Conservation (phyloP, 805 yeast genomes). For the Myxozyma vanderwaltii region DNA sequence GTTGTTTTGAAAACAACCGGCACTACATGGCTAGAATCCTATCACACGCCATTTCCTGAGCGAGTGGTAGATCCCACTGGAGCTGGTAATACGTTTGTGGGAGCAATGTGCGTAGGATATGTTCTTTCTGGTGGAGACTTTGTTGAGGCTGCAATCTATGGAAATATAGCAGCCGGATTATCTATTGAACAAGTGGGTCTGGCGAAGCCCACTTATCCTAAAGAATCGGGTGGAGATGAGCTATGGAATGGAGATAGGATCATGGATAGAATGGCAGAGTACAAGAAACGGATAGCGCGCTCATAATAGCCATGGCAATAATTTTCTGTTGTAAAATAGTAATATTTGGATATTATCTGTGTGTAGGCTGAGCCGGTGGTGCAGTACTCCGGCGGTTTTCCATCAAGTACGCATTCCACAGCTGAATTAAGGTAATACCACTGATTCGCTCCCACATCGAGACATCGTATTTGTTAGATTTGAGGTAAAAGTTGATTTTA, state of each 20-base stretch:
- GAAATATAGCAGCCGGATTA: slow-evolving; percentile 76
- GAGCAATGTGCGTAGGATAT: slow-evolving; percentile 71
- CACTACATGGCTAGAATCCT: slow-evolving; percentile 66
- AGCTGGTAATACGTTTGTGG: slow-evolving; percentile 88
- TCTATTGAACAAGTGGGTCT: slow-evolving; percentile 81
- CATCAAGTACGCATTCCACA: slow-evolving; percentile 2
- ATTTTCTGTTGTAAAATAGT: too few species aligned
- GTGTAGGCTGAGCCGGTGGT: slow-evolving; percentile 9
- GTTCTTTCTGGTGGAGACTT: slow-evolving; percentile 46
- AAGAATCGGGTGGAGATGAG: slow-evolving; percentile 38
- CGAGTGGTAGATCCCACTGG: slow-evolving; percentile 88
- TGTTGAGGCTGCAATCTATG: slow-evolving; percentile 60
- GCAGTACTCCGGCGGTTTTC: background rate
- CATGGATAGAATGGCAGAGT: slow-evolving; percentile 12
- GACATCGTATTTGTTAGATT: background rate
- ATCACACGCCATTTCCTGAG: slow-evolving; percentile 51
- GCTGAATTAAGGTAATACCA: background rate
- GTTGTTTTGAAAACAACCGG: slow-evolving; percentile 43
- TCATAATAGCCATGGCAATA: too few species aligned
- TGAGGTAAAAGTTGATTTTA: slow-evolving; percentile 1
- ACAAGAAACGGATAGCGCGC: slow-evolving; percentile 15
- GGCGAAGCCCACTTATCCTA: slow-evolving; percentile 35
- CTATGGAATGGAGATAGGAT: slow-evolving; percentile 60
- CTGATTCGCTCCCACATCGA: slow-evolving; percentile 1
- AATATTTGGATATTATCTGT: background rate